Base-by-base conservation (phyloP, 345 rosid genomes). In the Cardamine occulta region DNA sequence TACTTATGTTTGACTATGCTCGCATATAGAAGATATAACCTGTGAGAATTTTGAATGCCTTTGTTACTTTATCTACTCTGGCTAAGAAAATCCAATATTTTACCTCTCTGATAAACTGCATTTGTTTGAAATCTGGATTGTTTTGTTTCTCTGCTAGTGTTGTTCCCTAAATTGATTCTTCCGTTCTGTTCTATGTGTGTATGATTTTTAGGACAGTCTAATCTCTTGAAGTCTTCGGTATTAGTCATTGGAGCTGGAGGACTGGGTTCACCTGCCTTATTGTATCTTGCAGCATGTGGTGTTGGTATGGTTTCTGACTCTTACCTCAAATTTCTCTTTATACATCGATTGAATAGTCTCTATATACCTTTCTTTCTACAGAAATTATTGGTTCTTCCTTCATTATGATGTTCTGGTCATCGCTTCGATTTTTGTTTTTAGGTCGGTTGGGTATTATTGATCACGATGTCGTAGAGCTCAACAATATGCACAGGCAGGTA, bases 401-500 rank as follows among this genome's bases (percentile, higher is more conserved):
- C 1, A 11, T 23, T 64, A 17, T 51, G 31, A 18, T 58, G 55
- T 24, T 47, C 44, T 53, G 32, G 2, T 17, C 34, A 53, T 31
- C 32, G 39, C 35, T 79, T 73, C 24, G 6, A 18, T 18, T 68
- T 52, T 7, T n/a, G n/a, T n/a, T 31, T 72, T 52, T 81, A 95
- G 99, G 97, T 69, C 86, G 87, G 15, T 79, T 92, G 85, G 97
- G 99, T 63, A 85, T 95, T 45, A 96, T 95, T 15, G 97, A 95
- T 81, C 93, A 95, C 67, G 99, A 92, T 85, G 86, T 89, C 24
- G 97, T 95, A 63, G 99, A 92, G 81, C 95, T 92, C 71, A 95
- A 90, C 72, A 95, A 92, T 71, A 89, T 95, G 99, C 99, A 95
- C 66, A 88, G 99, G 80, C 97, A 95, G 97, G 99, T 92, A 88